These are phyloP conservation scores for Lachancea mirantina DNA, from an alignment of 805 yeast genomes.

Conservation along the genomic window DNA sequence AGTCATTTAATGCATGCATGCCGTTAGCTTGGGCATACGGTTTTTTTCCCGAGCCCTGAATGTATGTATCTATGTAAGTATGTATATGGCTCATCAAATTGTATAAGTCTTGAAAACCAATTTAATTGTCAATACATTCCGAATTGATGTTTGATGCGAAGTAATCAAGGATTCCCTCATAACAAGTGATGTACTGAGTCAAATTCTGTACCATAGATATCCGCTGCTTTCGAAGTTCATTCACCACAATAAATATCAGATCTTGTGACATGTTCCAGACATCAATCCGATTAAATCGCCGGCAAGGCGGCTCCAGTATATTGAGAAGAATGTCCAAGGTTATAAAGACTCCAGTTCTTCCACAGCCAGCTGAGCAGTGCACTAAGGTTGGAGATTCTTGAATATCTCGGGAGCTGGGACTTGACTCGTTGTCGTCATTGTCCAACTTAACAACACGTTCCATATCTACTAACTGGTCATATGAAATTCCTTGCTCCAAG, in stretches of 20 bases:
- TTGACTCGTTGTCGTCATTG: not conserved
- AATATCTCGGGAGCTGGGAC: slow-evolving; percentile 4
- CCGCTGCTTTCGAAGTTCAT: slow-evolving; percentile 59
- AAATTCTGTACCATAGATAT: slow-evolving; percentile 74
- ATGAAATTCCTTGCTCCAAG: slow-evolving; percentile 10
- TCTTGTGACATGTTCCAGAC: slow-evolving; percentile 41
- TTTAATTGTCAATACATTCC: not conserved
- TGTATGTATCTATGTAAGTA: too few species aligned
- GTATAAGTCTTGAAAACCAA: not conserved
- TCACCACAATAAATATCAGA: slow-evolving; percentile 51
- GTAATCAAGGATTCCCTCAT: slow-evolving; percentile 42
- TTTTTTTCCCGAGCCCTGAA: too few species aligned
- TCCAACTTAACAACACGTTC: not conserved
- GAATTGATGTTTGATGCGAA: slow-evolving; percentile 12
- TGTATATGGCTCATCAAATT: not conserved
- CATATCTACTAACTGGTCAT: slow-evolving; percentile 7
- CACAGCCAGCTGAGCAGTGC: slow-evolving; percentile 97
- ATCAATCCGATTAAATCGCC: slow-evolving; percentile 32
- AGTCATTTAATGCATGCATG: too few species aligned
- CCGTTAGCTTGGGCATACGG: too few species aligned
- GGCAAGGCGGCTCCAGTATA: slow-evolving; percentile 31
- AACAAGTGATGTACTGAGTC: slow-evolving; percentile 64
- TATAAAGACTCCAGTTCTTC: slow-evolving; percentile 86
- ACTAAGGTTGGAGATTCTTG: slow-evolving; percentile 47
- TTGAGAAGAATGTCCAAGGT: slow-evolving; percentile 48